Evolutionary conservation across 2,329 filamentous ascomycete species (phyloP).

Genomic region (Fusarium verticillioides): DNA sequence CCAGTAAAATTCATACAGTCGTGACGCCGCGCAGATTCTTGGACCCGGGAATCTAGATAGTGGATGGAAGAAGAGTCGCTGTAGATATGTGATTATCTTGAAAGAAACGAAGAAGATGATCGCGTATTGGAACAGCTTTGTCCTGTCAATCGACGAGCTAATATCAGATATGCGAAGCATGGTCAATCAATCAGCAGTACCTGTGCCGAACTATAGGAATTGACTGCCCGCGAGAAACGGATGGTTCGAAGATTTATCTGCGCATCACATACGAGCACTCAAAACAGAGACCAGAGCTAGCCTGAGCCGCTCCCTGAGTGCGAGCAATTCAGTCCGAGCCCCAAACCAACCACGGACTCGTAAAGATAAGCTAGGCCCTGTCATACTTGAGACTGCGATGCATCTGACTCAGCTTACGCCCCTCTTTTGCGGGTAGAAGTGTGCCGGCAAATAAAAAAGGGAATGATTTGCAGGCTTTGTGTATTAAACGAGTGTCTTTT

Average conservation of each 20-base stretch:
- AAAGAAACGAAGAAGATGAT: background rate
- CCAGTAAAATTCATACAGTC: background rate
- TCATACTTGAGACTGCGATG: background rate
- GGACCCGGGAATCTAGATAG: background rate
- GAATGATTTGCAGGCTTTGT: background rate
- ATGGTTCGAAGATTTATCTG: background rate
- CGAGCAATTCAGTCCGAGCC: background rate
- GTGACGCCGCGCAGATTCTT: background rate
- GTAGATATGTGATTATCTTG: background rate
- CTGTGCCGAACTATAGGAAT: rapidly evolving
- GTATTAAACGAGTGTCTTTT: background rate
- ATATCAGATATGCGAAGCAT: background rate
- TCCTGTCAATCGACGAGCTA: background rate
- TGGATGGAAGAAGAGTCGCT: background rate
- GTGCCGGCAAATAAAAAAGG: no score
- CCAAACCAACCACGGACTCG: background rate
- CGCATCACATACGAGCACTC: background rate
- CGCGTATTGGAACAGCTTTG: background rate
- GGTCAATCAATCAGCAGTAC: no score
- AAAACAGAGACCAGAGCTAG: background rate
- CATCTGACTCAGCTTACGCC: slow-evolving; percentile 8
- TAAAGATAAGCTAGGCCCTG: background rate
- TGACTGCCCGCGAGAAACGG: background rate
- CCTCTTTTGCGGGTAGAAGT: background rate
- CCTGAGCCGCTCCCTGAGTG: background rate